Evolutionary conservation across 2,329 filamentous ascomycete species (phyloP), one percentile per base, ranked within the genome.

Genomic region (Sordariomycetes sp.): DNA sequence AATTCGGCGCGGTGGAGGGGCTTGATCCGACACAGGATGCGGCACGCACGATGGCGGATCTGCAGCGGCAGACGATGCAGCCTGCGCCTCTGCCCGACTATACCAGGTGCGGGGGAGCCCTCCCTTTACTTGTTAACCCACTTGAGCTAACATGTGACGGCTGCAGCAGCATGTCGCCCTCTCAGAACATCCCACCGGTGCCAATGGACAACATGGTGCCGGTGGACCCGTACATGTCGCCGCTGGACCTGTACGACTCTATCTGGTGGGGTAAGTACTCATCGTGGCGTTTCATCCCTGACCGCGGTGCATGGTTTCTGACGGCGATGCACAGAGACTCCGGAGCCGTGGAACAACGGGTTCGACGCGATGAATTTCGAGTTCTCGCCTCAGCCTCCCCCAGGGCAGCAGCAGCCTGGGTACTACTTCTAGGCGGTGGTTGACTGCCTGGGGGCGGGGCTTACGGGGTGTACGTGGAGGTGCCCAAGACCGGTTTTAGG

Each of bases 221-320:
- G 40, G 70, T 81, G 12, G 83, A 85, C 60, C 79, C 81, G 37
- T 80, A 82, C 62, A 82, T 86, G 75, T 83, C 83, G 43, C 83
- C 83, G 1, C 83, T 87, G 81, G 83, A 87, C 60, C 70, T 87
- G 1, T 87, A 85, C 65, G 82, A 86, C 64, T 85, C 82, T 3
- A 87, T 87, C 53, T 86, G 85, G 72, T 85, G 82, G 77, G 83
- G 82, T 85, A 70, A 68, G 80, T 74, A 8, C 14, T n/a, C 2
- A 16, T n/a, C 2, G 6, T 46, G 14, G 40, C 14, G 37, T 4
- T 43, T 14, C 14, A 43, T 43, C 12, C 18, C 12, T 16, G 37
- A 43, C 22, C 43, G 54, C 12, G 7, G 37, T n/a, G 22, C 8
- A 22, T 10, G n/a, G n/a, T 2, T 24, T n/a, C 46, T 50, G 46